Base-by-base conservation (phyloP, 2,329 filamentous ascomycete genomes). In the Coccinonectria pachysandricola region DNA sequence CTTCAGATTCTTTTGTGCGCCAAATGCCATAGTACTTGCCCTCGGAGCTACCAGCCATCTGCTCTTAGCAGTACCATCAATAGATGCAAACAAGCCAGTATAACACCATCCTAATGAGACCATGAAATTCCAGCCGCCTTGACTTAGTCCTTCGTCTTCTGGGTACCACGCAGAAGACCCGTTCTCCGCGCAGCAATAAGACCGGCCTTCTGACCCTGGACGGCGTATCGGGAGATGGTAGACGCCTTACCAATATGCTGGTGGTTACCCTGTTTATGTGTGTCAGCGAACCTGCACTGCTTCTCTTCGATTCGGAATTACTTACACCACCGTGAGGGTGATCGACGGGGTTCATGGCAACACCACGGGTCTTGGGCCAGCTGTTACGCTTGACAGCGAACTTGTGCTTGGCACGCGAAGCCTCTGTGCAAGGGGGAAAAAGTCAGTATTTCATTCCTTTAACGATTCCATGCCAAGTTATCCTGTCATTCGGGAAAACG, bases 291-390 rank as follows among this genome's bases (percentile, higher is more conserved):
- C 42, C 37, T 35, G 24, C 17, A 32, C 20, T 19, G 3, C 3
- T 19, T 31, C 35, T 20, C 8, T 15, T 5, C 10, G 6, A 15
- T 3, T 21, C 5, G 30, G 24, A 24, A 25, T 31, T 51, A 73
- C 68, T 53, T 72, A 72, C 71, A 84, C 80, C 82, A 83, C 83
- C 83, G 79, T 91, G 83, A 65, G 83, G 83, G 78, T 98, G 91
- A 71, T 98, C 91, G 58, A 98, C 91, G 56, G 91, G 91, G 75
- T 98, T 98, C 91, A 98, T 98, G 68, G 91, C 91, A 80, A 98
- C 91, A 95, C 91, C 91, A 91, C 91, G 88, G 76, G 91, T 98
- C 84, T 93, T 95, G 70, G 91, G 91, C 91, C 91, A 98, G 61
- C 79, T 88, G 85, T 98, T 96, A 63, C 91, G 86, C 86, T 98